Base-by-base conservation (phyloP, 139 green algal species). In the Diplosphaera chodatii region DNA sequence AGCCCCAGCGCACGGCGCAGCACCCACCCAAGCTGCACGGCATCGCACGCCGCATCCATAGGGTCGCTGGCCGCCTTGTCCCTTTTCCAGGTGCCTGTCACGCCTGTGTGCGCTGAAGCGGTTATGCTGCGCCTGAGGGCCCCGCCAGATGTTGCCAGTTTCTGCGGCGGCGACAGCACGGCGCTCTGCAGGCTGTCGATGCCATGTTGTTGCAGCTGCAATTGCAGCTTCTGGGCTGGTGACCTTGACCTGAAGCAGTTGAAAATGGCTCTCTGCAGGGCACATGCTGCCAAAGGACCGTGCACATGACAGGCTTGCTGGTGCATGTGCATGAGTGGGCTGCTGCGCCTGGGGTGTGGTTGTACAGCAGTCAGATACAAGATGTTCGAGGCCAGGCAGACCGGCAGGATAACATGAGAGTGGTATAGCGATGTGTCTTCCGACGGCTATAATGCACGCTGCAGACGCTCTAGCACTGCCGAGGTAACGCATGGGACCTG, bases 41-140 rank as follows among this genome's bases (percentile, higher is more conserved):
- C 64, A 25, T 68, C 64, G 23, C 64, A 68, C 31, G 64, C 64
- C 6, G 30, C 64, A 13, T 68, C 64, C 64, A 68, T 68, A 1
- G 31, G 31, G 31, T 68, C 64, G 13, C 30, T 55, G 31, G 64
- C 64, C 18, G 48, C 48, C 48, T 59, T 59, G 48, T 59, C 48
- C 48, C 4, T 59, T 25, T 59, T 59, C 48, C 48, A 59, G 48
- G 48, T 59, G 48, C 48, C 48, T 3, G 48, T 59, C 10, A 59
- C 13, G 18, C 18, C 48, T 5, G 22, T 59, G 13, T 59, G 48
- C 13, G 48, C 48, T 59, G 48, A 59, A 3, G 48, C 48, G 3
- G 16, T 4, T 10, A 25, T 18, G 48, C 48, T 18, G 22, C 48
- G 13, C 48, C 48, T 23, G 10, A 59, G 13, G 10, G 48, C 16